Conservation (phyloP, 2,329 filamentous ascomycete genomes). For the Colletotrichum sp. region DNA sequence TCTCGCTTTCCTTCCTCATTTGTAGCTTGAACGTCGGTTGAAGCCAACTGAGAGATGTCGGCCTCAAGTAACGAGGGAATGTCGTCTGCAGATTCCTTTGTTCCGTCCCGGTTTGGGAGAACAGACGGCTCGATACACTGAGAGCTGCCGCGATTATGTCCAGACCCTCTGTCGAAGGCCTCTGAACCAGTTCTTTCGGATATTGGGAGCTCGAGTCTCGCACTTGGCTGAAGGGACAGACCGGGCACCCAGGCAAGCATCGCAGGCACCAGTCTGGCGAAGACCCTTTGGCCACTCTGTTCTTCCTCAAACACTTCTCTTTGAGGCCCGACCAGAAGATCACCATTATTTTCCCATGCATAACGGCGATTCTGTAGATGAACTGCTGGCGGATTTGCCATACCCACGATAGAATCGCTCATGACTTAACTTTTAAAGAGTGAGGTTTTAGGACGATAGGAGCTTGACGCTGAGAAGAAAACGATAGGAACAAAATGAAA, state of each 20-base stretch:
- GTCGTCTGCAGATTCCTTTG: not conserved
- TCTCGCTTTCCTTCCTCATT: not conserved
- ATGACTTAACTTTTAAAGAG: too few species aligned
- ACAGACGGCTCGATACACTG: fast-evolving
- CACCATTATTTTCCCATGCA: not conserved
- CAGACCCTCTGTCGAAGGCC: not conserved
- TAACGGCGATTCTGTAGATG: not conserved
- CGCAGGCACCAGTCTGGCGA: not conserved
- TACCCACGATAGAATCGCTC: not conserved
- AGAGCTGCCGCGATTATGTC: not conserved
- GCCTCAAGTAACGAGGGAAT: not conserved
- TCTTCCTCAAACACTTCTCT: fast-evolving
- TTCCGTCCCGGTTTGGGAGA: not conserved
- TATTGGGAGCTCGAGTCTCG: not conserved
- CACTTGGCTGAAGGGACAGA: not conserved
- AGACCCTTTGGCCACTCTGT: not conserved
- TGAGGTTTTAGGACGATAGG: not conserved
- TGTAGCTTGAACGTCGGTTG: too few species aligned
- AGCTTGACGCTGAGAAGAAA: not conserved
- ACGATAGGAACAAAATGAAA: not conserved
- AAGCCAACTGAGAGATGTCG: too few species aligned
- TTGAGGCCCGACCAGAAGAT: not conserved
- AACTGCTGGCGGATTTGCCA: not conserved
- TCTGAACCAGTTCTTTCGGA: not conserved
- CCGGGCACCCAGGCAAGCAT: not conserved